Evolutionary conservation across 371 early-diverging fungal genomes (phyloP), one percentile per base, ranked within the genome.

Genomic region (Mortierella sp.): DNA sequence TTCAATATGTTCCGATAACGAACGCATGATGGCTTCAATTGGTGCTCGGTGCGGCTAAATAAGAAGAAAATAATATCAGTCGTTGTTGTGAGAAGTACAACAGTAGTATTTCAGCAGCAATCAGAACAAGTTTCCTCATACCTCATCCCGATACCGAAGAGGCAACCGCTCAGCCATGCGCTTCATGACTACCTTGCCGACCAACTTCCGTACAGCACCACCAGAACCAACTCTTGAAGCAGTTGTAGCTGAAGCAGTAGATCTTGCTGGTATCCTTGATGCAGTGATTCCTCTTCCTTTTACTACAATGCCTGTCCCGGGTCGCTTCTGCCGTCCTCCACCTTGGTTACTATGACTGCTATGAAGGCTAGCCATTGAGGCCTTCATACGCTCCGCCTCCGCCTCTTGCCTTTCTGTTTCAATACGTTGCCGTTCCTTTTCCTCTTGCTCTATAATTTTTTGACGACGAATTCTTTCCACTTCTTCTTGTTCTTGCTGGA

Each of bases 401-500:
- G 66, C 74, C 35, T 69, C 74, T 10, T 54, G 68, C 40, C 69
- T 55, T 31, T 66, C 80, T 15, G 58, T 61, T 55, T 81, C 81
- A 28, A 58, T 49, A 13, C 68, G 64, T 15, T 68, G 81, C 29
- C 81, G 57, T 31, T 71, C 75, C 55, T 47, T 54, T 51, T 75
- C 81, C 31, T 81, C 72, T 45, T 72, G 75, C 22, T 81, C 81
- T 43, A 64, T n/a, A 6, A 70, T 35, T 13, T 64, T 68, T 51
- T 72, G 81, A 13, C 55, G 37, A 31, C 72, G 71, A 31, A 75
- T 75, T 5, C 34, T 55, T 29, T 81, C 81, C 68, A 75, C 29
- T 12, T 81, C 81, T 49, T 81, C 75, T n/a, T 81, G 75, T 47
- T 81, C 75, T 28, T 71, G 71, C 23, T 75, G 81, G 19, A 72